Conservation (phyloP, 129 eudicot species). For the Pulicaria dysenterica region DNA sequence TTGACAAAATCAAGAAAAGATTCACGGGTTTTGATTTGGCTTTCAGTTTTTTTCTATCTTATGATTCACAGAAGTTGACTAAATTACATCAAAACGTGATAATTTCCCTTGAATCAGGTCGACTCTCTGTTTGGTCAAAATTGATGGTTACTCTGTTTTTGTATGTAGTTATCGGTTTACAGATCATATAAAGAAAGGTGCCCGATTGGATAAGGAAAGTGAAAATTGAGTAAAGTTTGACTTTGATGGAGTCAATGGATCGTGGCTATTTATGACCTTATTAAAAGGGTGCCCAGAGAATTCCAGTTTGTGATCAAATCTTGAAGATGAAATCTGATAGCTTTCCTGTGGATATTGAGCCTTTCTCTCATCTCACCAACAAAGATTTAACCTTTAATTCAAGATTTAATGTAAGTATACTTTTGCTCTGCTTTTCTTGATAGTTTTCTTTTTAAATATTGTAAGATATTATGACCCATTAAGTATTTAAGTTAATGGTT, state of each 20-base stretch:
- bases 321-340: constrained; percentile 37
- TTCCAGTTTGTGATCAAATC: constrained; percentile 28
- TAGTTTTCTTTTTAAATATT: not conserved
- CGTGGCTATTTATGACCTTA: constrained; percentile 25
- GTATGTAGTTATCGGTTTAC: constrained; percentile 9
- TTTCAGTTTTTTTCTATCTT: not conserved
- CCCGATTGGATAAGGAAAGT: constrained; percentile 22
- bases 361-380: constrained; percentile 35
- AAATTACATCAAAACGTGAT: constrained; percentile 9
- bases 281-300: constrained; percentile 23
- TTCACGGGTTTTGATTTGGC: not conserved
- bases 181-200: constrained; percentile 28
- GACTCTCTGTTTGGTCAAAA: constrained; percentile 15
- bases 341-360: constrained; percentile 39
- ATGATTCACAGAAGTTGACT: constrained; percentile 16
- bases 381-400: constrained; percentile 26
- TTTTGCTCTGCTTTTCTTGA: not conserved
- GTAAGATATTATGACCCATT: no score
- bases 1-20: not conserved
- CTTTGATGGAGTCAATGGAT: constrained; percentile 37
- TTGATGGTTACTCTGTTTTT: constrained; percentile 11
- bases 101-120: not conserved
- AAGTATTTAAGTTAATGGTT: no score
- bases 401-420: constrained; percentile 32
- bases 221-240: constrained; percentile 17